Conservation (phyloP, 2,329 filamentous ascomycete species). For the Hymenoscyphus albidus region DNA sequence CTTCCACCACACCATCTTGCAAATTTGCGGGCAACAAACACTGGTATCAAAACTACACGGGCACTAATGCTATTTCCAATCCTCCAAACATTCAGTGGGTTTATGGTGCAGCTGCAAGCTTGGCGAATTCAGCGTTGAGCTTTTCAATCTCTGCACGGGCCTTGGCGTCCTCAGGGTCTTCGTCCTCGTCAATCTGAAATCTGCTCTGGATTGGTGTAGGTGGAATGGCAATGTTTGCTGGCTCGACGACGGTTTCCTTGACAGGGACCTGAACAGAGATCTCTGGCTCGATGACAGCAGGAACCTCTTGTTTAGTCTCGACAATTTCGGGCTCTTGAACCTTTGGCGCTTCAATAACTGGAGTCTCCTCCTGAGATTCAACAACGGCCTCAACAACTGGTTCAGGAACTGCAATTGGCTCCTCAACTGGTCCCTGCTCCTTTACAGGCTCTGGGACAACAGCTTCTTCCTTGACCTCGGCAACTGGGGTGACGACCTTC, state of each 20-base stretch:
- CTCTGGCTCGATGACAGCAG: conserved; percentile 15
- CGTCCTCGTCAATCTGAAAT: conserved; percentile 4
- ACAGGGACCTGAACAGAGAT: background rate
- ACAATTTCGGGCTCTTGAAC: conserved; percentile 10
- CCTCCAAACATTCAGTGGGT: background rate
- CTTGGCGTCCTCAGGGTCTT: conserved; percentile 27
- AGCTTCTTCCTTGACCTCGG: conserved; percentile 12
- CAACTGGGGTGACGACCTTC: conserved; percentile 13
- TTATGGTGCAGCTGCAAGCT: conserved; percentile 16
- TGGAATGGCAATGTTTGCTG: background rate
- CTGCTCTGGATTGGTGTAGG: conserved; percentile 3
- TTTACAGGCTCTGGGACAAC: conserved; percentile 24
- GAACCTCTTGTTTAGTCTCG: conserved; percentile 10
- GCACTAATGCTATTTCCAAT: background rate
- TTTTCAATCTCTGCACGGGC: conserved; percentile 29
- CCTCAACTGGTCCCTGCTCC: conserved; percentile 23
- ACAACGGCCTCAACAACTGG: conserved; percentile 5
- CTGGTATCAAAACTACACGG: conserved; percentile 3
- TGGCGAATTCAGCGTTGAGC: conserved; percentile 29
- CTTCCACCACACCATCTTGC: background rate
- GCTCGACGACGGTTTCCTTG: conserved; percentile 5
- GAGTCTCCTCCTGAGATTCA: conserved; percentile 16
- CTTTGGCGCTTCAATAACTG: background rate
- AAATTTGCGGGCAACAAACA: background rate
- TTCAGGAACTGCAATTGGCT: conserved; percentile 17